phyloP scores from a whole-genome alignment of 352 stramenopile genomes.

The Phytophthora tubulina region DNA sequence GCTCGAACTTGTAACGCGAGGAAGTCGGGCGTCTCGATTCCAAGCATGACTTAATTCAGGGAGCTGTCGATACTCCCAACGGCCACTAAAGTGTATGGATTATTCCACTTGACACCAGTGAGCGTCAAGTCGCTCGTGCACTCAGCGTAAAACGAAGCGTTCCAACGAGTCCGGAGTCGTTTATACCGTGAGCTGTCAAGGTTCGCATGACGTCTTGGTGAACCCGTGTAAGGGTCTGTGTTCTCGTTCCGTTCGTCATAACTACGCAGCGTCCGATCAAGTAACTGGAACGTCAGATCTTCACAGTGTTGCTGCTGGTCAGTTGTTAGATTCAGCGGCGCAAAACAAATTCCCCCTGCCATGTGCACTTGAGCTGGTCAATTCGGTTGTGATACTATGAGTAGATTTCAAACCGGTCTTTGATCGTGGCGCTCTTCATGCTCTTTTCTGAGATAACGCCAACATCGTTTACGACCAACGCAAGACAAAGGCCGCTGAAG shows the following conservation, averaged over 20 bases:
- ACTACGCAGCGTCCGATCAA: constrained; percentile 29
- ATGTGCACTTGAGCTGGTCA: not conserved
- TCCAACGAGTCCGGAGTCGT: constrained; percentile 18
- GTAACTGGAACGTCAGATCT: constrained; percentile 28
- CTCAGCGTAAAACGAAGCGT: constrained; percentile 29
- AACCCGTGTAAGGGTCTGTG: not conserved
- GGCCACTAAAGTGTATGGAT: constrained; percentile 16
- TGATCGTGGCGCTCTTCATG: no score
- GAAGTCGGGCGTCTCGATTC: constrained; percentile 17
- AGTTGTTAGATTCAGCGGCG: constrained; percentile 15
- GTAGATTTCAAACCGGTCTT: no score
- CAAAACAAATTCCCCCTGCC: constrained; percentile 11
- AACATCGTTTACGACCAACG: no score
- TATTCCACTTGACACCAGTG: constrained; percentile 9
- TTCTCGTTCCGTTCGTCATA: constrained; percentile 18
- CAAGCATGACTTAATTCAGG: constrained; percentile 29
- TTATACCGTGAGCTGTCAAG: constrained; percentile 21
- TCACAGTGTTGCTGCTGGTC: constrained; percentile 20
- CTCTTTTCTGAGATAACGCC: no score
- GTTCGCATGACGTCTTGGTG: constrained; percentile 7
- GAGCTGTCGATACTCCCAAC: constrained; percentile 13
- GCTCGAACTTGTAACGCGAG: constrained; percentile 23
- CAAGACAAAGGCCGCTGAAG: no score
- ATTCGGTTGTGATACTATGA: constrained; percentile 24
- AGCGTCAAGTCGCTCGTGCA: constrained; percentile 3